Evolutionary conservation across 805 yeast genomes (phyloP), one percentile per base, ranked within the genome.

Genomic region (Saturnispora sekii): DNA sequence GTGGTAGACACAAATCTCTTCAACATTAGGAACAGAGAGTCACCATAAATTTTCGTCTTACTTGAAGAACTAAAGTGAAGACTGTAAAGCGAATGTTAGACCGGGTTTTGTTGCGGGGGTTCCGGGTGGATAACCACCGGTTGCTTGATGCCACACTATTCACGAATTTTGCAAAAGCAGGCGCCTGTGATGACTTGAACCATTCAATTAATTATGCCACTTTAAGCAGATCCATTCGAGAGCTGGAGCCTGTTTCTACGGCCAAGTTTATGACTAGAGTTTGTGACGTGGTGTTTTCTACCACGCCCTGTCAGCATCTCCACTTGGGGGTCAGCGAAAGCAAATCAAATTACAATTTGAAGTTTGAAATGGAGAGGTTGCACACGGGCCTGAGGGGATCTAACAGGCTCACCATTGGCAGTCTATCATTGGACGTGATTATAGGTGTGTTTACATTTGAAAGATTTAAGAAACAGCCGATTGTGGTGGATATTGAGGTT

Each of bases 371-470:
- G 32, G 28, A 40, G 15, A 33, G 41, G 32, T 17, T 9, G 17
- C 26, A 40, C 12, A 26, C 33, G 16, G 26, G 15, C n/a, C 15
- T 5, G 16, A 6, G 9, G 1, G 36, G 5, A 10, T 8, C 14
- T 4, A 43, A 38, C 10, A 33, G 38, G 43, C 10, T 48, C 32
- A 6, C 14, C 16, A 32, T 52, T 14, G 3, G 37, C 4, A 40
- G 44, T 35, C 10, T 46, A 8, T 34, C 45, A 9, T 8, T 50
- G 3, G 40, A 41, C 41, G 81, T 96, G 0, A 69, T 89, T n/a
- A 84, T 93, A 52, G 99, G 98, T 4, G 93, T 93, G 7, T 90
- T 88, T 66, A 82, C 88, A 1, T 85, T 88, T 64, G 99, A 93
- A 60, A 70, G 98, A 47, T 62, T 81, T 17, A 81, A 82, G 55